Base-by-base conservation (phyloP, 768 basidiomycete species). In the Coprinellus aureogranulatus region DNA sequence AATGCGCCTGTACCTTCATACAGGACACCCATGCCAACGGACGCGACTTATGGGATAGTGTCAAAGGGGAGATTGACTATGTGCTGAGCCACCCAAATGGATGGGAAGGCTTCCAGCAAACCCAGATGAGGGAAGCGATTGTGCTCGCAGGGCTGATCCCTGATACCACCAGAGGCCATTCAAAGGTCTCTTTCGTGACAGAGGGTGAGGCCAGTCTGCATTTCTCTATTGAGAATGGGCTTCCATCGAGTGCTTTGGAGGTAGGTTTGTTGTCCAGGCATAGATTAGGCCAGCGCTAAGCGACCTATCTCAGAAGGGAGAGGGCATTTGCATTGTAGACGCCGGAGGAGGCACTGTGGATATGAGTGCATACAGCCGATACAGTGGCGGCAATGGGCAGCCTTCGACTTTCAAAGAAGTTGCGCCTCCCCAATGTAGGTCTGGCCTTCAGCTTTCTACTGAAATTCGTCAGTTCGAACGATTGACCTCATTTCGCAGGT, bases 271-370 rank as follows among this genome's bases (percentile, higher is more conserved):
- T 30, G 54, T 16, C 25, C n/a, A 18, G 54, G 28, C 47, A 23
- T n/a, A 3, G 23, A 23, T 37, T 45, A 3, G 42, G 30, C 25
- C 18, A 23, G 53, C 20, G 44, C 52, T 30, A 37, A 25, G 47
- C 10, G 42, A 18, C 3, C 11, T 37, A 54, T 79, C 75, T 64
- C 64, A 82, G 80, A 68, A 65, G 14, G 76, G 77, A 18, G 63
- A 81, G 45, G 78, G 77, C 2, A 67, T 83, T 5, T 71, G 82
- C 57, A 72, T 86, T 31, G 78, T 86, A n/a, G 83, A 87, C 57
- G 82, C 84, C 2, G 85, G 85, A 6, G 83, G 83, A 42, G 85
- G 83, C 20, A 87, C 84, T 0, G 72, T 87, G 26, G 85, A 87
- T 59, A 70, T 86, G 40, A 85, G 81, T 57, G 73, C 80, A 12